A percentile compares a stretch with the other conserved stretches of the same genome.
These are phyloP conservation scores for Furcasterigmium sp. DNA, from an alignment of 2,329 filamentous ascomycete genomes.

Conservation along the genomic window DNA sequence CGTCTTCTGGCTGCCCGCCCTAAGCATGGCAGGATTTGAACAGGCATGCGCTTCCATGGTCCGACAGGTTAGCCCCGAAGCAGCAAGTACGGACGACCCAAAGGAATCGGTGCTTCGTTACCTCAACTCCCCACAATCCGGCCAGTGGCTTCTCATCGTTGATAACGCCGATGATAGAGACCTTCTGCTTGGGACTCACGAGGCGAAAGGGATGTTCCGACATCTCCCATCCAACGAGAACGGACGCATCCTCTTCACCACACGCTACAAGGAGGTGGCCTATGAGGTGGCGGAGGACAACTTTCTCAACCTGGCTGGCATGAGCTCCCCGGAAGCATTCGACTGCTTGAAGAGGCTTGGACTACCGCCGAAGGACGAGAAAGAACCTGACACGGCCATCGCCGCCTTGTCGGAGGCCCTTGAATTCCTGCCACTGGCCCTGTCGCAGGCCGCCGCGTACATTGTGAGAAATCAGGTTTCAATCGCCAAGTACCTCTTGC, in stretches of 20 bases:
- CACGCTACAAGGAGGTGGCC: slow-evolving; percentile 22
- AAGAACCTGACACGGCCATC: slow-evolving; percentile 8
- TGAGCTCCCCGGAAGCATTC: slow-evolving; percentile 21
- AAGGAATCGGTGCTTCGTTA: slow-evolving; percentile 5
- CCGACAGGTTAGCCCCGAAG: slow-evolving; percentile 16
- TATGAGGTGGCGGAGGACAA: slow-evolving; percentile 16
- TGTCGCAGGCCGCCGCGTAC: slow-evolving; percentile 31
- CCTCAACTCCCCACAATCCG: slow-evolving; percentile 1
- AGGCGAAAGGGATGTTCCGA: slow-evolving; percentile 13
- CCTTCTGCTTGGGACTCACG: slow-evolving; percentile 9
- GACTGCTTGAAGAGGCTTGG: slow-evolving; percentile 17
- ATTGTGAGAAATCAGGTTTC: slow-evolving; percentile 21
- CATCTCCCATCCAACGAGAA: slow-evolving; percentile 22
- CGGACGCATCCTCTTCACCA: slow-evolving; percentile 27
- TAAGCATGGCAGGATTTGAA: slow-evolving; percentile 14
- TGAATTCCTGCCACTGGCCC: slow-evolving; percentile 31
- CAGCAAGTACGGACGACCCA: slow-evolving; percentile 8
- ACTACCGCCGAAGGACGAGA: slow-evolving; percentile 11
- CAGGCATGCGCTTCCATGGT: slow-evolving; percentile 28
- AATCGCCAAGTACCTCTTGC: slow-evolving; percentile 20
- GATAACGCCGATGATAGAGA: not conserved
- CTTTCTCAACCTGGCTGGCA: slow-evolving; percentile 19
- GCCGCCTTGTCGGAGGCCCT: slow-evolving; percentile 20
- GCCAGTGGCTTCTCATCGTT: slow-evolving; percentile 5
- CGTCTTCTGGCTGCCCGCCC: slow-evolving; percentile 38